A percentile compares a stretch with the other conserved stretches of the same genome.
phyloP scores from a whole-genome alignment of 2,329 filamentous ascomycete species.

The Clarireedia homoeocarpa region DNA sequence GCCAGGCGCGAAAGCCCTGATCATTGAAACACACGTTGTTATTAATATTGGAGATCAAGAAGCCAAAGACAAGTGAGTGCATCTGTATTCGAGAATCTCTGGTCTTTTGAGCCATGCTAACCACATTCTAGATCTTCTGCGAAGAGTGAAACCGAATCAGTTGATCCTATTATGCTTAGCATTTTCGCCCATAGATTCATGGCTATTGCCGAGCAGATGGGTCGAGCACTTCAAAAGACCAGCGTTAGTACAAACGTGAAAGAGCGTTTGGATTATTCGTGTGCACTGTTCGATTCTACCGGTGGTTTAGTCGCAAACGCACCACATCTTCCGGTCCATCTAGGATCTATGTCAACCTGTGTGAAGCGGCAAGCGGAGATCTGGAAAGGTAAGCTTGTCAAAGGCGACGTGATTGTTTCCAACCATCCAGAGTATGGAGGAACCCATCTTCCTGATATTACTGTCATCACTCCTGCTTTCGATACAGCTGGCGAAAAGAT shows the following conservation, averaged over 20 bases:
- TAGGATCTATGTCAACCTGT: constrained; percentile 81
- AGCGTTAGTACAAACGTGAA: constrained; percentile 76
- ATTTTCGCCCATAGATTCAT: constrained; percentile 80
- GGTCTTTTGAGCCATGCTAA: neutral
- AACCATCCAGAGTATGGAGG: constrained; percentile 82
- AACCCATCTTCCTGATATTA: constrained; percentile 78
- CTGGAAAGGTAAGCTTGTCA: constrained; percentile 70
- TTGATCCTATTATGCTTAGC: constrained; percentile 69
- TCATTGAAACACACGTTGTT: constrained; percentile 81
- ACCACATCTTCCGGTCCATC: constrained; percentile 72
- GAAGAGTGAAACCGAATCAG: constrained; percentile 37
- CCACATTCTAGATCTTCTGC: neutral
- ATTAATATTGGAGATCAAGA: constrained; percentile 67
- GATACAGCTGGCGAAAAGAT: constrained; percentile 46
- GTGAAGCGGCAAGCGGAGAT: constrained; percentile 72
- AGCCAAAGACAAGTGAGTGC: constrained; percentile 34
- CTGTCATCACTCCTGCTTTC: constrained; percentile 73
- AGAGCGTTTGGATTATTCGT: constrained; percentile 76
- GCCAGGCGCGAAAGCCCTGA: constrained; percentile 64
- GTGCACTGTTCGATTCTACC: constrained; percentile 68
- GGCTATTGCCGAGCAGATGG: constrained; percentile 83
- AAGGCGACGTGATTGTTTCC: constrained; percentile 73
- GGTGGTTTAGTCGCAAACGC: constrained; percentile 74
- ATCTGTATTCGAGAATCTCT: neutral
- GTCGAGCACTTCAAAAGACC: constrained; percentile 69